A percentile compares a stretch with the other conserved stretches of the same genome.
Evolutionary conservation across 768 basidiomycete genomes (phyloP).

Genomic region (Peribolospora kevripleyi): DNA sequence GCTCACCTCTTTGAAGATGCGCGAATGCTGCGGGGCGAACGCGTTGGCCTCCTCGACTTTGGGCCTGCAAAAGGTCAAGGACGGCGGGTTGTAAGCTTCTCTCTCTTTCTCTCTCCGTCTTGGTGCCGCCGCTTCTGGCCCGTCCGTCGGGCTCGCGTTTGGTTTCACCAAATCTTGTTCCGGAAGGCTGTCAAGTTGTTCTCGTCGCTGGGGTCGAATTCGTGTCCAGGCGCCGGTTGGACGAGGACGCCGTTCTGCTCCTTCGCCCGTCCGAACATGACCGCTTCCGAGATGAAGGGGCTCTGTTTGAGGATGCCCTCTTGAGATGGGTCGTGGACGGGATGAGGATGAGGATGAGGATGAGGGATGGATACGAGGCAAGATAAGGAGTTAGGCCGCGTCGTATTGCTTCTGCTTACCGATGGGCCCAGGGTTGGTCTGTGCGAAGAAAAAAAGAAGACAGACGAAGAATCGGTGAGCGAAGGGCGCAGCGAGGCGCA

Average conservation of each 20-base stretch:
- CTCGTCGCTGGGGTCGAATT: neutral
- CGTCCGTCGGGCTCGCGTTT: too few relatives aligned
- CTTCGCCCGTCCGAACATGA: neutral
- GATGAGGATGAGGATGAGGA: neutral
- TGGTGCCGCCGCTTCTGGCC: too few relatives aligned
- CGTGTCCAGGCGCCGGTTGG: neutral
- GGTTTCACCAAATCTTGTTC: too few relatives aligned
- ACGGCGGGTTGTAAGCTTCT: too few relatives aligned
- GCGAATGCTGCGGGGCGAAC: conserved; percentile 15
- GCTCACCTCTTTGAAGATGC: neutral
- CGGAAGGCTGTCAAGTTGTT: too few relatives aligned
- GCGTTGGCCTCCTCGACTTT: conserved; percentile 14
- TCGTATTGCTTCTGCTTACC: neutral
- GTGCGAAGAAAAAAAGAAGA: too few relatives aligned
- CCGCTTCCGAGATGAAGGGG: neutral
- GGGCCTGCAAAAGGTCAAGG: conserved; percentile 1
- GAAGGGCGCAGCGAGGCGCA: too few relatives aligned
- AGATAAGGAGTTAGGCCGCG: too few relatives aligned
- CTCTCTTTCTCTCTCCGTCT: too few relatives aligned
- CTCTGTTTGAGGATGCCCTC: neutral
- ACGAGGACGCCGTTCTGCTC: neutral
- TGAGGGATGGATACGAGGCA: too few relatives aligned
- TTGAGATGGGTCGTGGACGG: neutral
- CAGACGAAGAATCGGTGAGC: too few relatives aligned
- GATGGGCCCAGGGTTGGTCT: neutral